Base-by-base conservation (phyloP, 345 rosid species). In the Eucalyptus microcorys region DNA sequence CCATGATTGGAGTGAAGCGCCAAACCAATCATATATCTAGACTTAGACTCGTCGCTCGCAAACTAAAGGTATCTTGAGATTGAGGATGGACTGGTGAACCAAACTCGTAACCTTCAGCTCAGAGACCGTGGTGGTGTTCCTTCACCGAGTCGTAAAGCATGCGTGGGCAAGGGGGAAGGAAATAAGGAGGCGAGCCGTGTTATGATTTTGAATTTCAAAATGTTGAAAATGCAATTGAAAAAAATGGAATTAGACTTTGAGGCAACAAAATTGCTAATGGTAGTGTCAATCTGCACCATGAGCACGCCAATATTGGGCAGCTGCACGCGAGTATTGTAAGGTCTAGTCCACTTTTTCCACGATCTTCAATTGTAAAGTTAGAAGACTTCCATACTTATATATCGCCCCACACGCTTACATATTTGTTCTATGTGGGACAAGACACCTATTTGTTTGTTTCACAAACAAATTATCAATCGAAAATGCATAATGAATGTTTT, bases 311-410 rank as follows among this genome's bases (percentile, higher is more conserved):
- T 55, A 0, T 1, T 24, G 27, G 27, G 13, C 5, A 55, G 61
- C 13, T 1, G 1, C 61, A 55, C 0, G 3, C 3, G 1, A 24
- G 61, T 55, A 9, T 24, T 55, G 0, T 24, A 24, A 0, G 61
- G 11, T 55, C 6, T 55, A 53, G 61, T 0, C 30, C 61, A 55
- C 61, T 55, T 22, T 22, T 9, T 0, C 14, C 61, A 24, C 24
- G 61, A 24, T 55, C 13, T 22, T 24, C 2, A 8, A 24, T 55
- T 1, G 30, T 55, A 55, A 55, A 22, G 30, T 55, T 8, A 55
- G 30, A 55, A 55, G 14, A 24, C 27, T 24, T 55, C 0, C 13
- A 22, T 4, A 9, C 6, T 55, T 55, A 55, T 8, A 0, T 55
- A 55, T 24, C 1, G 1, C 1, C 13, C 13, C 30, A 4, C 61